phyloP scores from a whole-genome alignment of 108 stramenopile species.

The Nitzschia sp. region DNA sequence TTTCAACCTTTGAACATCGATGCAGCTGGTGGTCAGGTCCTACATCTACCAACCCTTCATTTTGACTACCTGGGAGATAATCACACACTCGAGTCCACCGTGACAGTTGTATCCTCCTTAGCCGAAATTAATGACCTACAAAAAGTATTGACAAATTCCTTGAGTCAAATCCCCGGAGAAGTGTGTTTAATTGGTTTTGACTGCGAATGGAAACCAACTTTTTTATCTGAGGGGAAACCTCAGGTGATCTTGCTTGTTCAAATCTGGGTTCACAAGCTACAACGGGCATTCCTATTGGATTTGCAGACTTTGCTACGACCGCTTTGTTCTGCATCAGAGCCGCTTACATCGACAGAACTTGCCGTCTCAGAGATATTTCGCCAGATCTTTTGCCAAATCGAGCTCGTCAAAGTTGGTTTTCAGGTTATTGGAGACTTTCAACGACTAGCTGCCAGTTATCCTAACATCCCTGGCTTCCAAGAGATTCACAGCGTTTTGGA shows the following conservation, averaged over 20 bases:
- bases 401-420: constrained; percentile 38
- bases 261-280: constrained; percentile 29
- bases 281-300: constrained; percentile 36
- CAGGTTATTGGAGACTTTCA: constrained; percentile 33
- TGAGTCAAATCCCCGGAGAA: not conserved
- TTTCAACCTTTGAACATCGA: constrained; percentile 24
- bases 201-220: constrained; percentile 45
- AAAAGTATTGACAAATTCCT: constrained; percentile 13
- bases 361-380: constrained; percentile 19
- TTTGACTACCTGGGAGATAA: constrained; percentile 7
- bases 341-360: constrained; percentile 15
- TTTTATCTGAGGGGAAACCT: constrained; percentile 22
- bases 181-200: constrained; percentile 35
- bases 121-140: constrained; percentile 21
- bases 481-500: constrained; percentile 32
- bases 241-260: constrained; percentile 38
- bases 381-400: constrained; percentile 12
- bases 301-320: constrained; percentile 23
- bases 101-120: constrained; percentile 15
- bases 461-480: constrained; percentile 31
- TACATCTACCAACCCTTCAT: not conserved
- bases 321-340: constrained; percentile 10
- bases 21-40: not conserved
- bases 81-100: not conserved
- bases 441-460: constrained; percentile 38